These are phyloP conservation scores for Suillus subaureus DNA, from an alignment of 768 basidiomycete species.

Conservation along the genomic window DNA sequence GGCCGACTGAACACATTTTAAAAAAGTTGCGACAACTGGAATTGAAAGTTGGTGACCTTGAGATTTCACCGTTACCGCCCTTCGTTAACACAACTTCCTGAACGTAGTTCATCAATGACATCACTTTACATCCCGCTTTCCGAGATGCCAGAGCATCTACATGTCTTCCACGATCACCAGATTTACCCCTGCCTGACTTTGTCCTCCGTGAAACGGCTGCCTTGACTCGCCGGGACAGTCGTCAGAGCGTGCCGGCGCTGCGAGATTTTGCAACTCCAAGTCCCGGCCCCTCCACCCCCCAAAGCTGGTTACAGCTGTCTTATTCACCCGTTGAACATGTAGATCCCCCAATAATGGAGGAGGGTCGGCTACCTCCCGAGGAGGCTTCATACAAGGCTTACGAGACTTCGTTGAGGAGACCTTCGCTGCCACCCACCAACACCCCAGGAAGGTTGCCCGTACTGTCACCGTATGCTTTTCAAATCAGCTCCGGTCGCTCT, in stretches of 20 bases:
- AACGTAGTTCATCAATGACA: slow-evolving; percentile 32
- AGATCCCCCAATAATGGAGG: background rate
- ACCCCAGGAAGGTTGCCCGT: background rate
- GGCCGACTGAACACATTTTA: slow-evolving; percentile 33
- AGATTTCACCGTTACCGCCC: background rate
- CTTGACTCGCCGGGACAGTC: background rate
- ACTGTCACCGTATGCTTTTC: background rate
- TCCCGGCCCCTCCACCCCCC: background rate
- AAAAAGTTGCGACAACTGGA: slow-evolving; percentile 30
- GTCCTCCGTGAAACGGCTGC: background rate
- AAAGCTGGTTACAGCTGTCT: background rate
- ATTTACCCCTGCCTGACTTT: slow-evolving; percentile 26
- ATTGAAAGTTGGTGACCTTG: slow-evolving; percentile 25
- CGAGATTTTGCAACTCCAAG: background rate
- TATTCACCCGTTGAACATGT: background rate
- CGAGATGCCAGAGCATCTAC: slow-evolving; percentile 36
- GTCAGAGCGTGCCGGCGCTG: background rate
- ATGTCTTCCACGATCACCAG: slow-evolving; percentile 26
- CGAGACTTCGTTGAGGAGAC: background rate
- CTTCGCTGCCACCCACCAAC: background rate
- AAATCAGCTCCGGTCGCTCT: background rate
- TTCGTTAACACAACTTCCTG: background rate
- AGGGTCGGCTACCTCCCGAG: background rate
- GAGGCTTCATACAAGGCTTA: background rate
- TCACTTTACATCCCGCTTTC: slow-evolving; percentile 30